These are phyloP conservation scores for Xanthoconium purpureum DNA, from an alignment of 768 basidiomycete genomes.

Conservation along the genomic window DNA sequence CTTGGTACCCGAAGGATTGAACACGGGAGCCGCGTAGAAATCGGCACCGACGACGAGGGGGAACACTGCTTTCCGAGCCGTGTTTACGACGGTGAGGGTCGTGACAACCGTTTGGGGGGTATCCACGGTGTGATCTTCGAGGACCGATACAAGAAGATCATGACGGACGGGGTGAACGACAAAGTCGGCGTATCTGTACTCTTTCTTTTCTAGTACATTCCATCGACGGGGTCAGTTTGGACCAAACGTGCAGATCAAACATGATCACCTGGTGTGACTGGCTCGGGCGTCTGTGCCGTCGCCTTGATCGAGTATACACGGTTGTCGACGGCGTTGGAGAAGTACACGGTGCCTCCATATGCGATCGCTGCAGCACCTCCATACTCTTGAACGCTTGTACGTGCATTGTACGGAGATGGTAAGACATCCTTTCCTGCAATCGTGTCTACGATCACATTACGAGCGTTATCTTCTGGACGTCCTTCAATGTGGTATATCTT, in stretches of 20 bases:
- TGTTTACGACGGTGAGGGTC: constrained; percentile 56
- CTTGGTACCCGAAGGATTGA: constrained; percentile 56
- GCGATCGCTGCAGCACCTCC: constrained; percentile 63
- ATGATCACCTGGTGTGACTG: constrained; percentile 61
- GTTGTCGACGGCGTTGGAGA: constrained; percentile 54
- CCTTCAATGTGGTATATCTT: constrained; percentile 56
- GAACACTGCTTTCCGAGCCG: constrained; percentile 39
- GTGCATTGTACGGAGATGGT: constrained; percentile 51
- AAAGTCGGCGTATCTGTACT: constrained; percentile 63
- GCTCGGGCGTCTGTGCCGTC: constrained; percentile 31
- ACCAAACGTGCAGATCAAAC: background rate
- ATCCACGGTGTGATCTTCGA: constrained; percentile 66
- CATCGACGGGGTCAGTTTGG: background rate
- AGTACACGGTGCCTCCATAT: constrained; percentile 49
- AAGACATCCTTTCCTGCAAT: constrained; percentile 47
- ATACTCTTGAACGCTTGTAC: constrained; percentile 65
- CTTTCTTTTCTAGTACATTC: constrained; percentile 15
- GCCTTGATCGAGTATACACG: constrained; percentile 45
- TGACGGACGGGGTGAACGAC: constrained; percentile 51
- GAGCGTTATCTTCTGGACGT: constrained; percentile 53
- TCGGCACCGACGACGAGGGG: constrained; percentile 58
- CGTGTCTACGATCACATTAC: constrained; percentile 57
- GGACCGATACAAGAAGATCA: constrained; percentile 55
- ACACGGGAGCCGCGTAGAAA: constrained; percentile 64
- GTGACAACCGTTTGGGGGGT: constrained; percentile 41